These are phyloP conservation scores for Pseudovirgaria hyperparasitica DNA, from an alignment of 2,329 filamentous ascomycete genomes.

Conservation along the genomic window DNA sequence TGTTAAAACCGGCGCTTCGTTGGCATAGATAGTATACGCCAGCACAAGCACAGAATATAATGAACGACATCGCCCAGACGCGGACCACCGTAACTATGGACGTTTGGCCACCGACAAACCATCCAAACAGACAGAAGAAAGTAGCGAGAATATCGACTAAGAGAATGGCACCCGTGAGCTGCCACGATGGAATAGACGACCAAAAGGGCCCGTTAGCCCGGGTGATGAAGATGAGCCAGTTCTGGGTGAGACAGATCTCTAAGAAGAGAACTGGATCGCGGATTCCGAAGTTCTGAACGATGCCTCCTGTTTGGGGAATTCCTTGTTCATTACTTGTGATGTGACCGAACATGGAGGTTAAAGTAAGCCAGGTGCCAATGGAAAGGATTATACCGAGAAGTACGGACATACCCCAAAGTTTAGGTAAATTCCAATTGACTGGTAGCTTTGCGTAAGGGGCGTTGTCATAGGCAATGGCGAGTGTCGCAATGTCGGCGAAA, in stretches of 20 bases:
- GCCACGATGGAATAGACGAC: constrained; percentile 80
- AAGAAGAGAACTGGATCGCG: constrained; percentile 77
- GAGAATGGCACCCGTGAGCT: constrained; percentile 65
- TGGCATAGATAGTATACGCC: constrained; percentile 69
- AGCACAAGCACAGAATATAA: constrained; percentile 74
- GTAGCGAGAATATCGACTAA: constrained; percentile 75
- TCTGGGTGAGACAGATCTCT: constrained; percentile 81
- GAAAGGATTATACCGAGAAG: constrained; percentile 72
- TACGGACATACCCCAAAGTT: constrained; percentile 87
- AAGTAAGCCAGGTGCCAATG: constrained; percentile 74
- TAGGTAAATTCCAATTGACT: constrained; percentile 91
- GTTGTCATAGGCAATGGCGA: constrained; percentile 89
- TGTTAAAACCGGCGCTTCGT: constrained; percentile 71
- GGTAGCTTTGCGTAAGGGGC: constrained; percentile 74
- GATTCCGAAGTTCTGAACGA: constrained; percentile 79
- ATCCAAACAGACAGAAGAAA: constrained; percentile 75
- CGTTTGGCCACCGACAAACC: constrained; percentile 58
- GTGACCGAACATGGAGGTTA: constrained; percentile 64
- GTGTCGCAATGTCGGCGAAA: constrained; percentile 82
- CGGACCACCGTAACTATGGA: constrained; percentile 75
- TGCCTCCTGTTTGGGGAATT: constrained; percentile 58
- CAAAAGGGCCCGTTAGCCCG: constrained; percentile 88
- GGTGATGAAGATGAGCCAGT: constrained; percentile 95
- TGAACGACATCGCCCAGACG: constrained; percentile 86
- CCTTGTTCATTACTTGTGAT: constrained; percentile 15